Conservation (phyloP, 345 rosid species). For the Ceriops decandra region DNA sequence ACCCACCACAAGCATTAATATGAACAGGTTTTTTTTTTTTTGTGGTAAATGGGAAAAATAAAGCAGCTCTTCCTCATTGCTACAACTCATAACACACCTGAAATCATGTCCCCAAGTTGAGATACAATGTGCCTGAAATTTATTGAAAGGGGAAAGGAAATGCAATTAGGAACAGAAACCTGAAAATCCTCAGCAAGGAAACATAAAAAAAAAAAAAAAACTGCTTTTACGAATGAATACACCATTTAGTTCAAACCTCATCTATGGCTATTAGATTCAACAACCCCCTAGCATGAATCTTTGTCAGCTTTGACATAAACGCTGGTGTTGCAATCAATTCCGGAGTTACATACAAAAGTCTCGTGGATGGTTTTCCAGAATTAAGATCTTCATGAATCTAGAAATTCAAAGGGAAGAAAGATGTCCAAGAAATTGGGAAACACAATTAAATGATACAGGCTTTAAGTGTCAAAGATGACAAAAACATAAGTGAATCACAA, state of each 20-base stretch:
- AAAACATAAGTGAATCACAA: too few relatives aligned
- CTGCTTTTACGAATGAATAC: slow-evolving; percentile 1
- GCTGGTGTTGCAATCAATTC: slow-evolving; percentile 81
- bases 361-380: slow-evolving; percentile 73
- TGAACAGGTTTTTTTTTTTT: background rate
- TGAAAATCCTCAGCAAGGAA: background rate
- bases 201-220: background rate
- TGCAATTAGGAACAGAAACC: slow-evolving; percentile 11
- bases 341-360: slow-evolving; percentile 91
- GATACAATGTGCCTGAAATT: slow-evolving; percentile 90
- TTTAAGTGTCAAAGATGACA: background rate
- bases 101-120: slow-evolving; percentile 99
- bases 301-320: slow-evolving; percentile 75
- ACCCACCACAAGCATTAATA: background rate
- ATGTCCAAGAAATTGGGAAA: background rate
- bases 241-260: slow-evolving; percentile 49
- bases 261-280: slow-evolving; percentile 87
- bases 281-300: slow-evolving; percentile 76
- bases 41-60: background rate
- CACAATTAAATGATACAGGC: background rate
- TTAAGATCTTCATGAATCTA: slow-evolving; percentile 92
- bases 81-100: slow-evolving; percentile 53
- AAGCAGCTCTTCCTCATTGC: slow-evolving; percentile 2
- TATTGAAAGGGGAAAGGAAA: slow-evolving; percentile 14
- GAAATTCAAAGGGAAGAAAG: slow-evolving; percentile 1